Base-by-base conservation (phyloP, 192 early-diverging fungal species). In the Phlyctochytrium planicorne region DNA sequence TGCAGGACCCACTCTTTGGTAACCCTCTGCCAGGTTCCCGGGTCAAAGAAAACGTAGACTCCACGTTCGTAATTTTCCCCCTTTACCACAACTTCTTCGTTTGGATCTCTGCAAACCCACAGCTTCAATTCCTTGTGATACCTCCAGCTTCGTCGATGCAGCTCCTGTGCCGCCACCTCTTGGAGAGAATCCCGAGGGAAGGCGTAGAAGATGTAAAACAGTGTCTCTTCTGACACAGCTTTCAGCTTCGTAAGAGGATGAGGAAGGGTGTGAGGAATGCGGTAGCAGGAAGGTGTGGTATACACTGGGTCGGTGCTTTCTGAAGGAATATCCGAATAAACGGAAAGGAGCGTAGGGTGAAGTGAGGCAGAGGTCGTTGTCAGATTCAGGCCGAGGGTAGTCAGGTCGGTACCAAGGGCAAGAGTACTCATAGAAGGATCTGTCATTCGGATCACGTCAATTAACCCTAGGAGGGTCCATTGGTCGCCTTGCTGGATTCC, bases 201-300 rank as follows among this genome's bases (percentile, higher is more conserved):
- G 16, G 91, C 90, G 79, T 99, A 98, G 78, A 99, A 99, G 36
- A 95, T 85, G 81, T 98, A 97, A 66, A 99, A 94, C 65, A 99
- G 80, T n/a, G 94, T 93, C 67, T 98, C 95, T 64, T 98, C 96
- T 50, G 81, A 79, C 31, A 95, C 87, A 12, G 83, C 76, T 17
- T 80, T 69, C 60, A 99, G 82, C 68, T 90, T 90, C 50, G 87
- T 79, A 52, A 90, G 79, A 12, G 91, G 84, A 32, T 64, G 60
- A 3, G 68, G 69, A 6, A 66, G 59, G 24, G 27, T 17, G 3
- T 67, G 66, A 12, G 64, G 30, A 30, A 72, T 30, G 2, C 56
- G 52, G 75, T 98, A 98, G 74, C 94, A 96, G 3, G 87, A 61
- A 2, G 96, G 94, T 3, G 94, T 80, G 61, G 85, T 83, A 61